Evolutionary conservation across 2,329 filamentous ascomycete genomes (phyloP).

Genomic region (Xylariaceae sp.): DNA sequence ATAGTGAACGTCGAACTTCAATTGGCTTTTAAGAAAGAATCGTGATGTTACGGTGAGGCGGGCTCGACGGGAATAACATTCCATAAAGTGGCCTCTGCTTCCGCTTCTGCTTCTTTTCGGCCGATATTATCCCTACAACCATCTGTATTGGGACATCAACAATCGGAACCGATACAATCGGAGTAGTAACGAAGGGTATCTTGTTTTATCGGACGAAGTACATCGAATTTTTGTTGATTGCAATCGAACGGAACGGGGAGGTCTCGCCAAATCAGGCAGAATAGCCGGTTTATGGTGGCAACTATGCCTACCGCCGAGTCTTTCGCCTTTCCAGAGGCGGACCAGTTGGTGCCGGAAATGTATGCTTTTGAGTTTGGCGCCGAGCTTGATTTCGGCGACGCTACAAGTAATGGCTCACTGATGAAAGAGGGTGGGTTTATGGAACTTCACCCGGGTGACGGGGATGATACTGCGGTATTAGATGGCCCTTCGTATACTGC

Average conservation of each 20-base stretch:
- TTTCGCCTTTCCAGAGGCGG: conserved; percentile 23
- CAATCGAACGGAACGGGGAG: neutral
- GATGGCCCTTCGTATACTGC: neutral
- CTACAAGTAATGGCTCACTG: conserved; percentile 29
- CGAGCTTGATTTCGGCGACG: conserved; percentile 38
- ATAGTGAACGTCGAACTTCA: conserved; percentile 8
- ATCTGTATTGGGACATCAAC: neutral
- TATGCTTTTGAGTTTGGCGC: conserved; percentile 30
- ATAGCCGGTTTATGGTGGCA: conserved; percentile 5
- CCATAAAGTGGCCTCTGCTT: neutral
- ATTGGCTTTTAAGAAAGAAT: conserved; percentile 11
- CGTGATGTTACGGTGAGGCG: conserved; percentile 23
- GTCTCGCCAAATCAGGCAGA: neutral
- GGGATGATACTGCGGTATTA: conserved; percentile 1
- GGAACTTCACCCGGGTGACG: conserved; percentile 23
- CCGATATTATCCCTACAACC: neutral
- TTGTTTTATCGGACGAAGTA: neutral
- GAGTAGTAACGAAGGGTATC: neutral
- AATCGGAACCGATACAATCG: neutral
- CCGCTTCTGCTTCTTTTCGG: neutral
- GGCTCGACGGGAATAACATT: conserved; percentile 11
- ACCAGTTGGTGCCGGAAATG: conserved; percentile 36
- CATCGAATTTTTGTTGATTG: neutral
- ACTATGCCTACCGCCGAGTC: conserved; percentile 27
- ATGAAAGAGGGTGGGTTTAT: conserved; percentile 31